Base-by-base conservation (phyloP, 78 protist species). In the Trichosphaerium sp. region DNA sequence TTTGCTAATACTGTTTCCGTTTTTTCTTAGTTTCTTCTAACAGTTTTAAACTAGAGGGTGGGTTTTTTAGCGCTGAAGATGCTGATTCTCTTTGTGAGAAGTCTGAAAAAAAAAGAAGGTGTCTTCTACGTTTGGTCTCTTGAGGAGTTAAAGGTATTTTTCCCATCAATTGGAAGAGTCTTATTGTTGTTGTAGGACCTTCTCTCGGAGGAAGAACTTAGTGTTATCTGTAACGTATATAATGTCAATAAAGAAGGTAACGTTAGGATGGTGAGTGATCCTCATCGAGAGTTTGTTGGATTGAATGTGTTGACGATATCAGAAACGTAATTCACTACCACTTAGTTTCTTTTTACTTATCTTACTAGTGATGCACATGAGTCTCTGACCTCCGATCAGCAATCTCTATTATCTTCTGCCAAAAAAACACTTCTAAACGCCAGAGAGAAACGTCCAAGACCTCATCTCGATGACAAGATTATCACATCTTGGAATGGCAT, bases 391-490 rank as follows among this genome's bases (percentile, higher is more conserved):
- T n/a, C n/a, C n/a, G n/a, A n/a, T n/a, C n/a, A n/a, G n/a, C n/a
- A n/a, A n/a, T n/a, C n/a, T n/a, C n/a, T n/a, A n/a, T n/a, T n/a
- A n/a, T n/a, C n/a, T n/a, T n/a, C n/a, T n/a, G 63, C 64, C 4
- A 56, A 59, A 28, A 5, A 12, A 8, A 47, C 26, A 18, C 25
- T 84, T 31, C 58, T 76, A 4, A 56, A 32, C 3, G 21, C 7
- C 12, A 64, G 90, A 31, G 61, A 15, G 10, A 12, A 23, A 18
- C 66, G 85, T 55, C 69, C 83, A 25, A 42, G 66, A 32, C 90
- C 90, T 28, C 84, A 57, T 11, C 51, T 84, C 25, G 90, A 84
- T 43, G 90, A 84, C 52, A 84, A 84, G 71, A 76, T 84, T 39
- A 55, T 84, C 11, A 62, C 78, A 14, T 37, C 77, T 1, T 84